Percentiles rank a stretch among this genome's conserved stretches.
Evolutionary conservation across 805 yeast genomes (phyloP).

Genomic region (Myxozyma mucilagina): DNA sequence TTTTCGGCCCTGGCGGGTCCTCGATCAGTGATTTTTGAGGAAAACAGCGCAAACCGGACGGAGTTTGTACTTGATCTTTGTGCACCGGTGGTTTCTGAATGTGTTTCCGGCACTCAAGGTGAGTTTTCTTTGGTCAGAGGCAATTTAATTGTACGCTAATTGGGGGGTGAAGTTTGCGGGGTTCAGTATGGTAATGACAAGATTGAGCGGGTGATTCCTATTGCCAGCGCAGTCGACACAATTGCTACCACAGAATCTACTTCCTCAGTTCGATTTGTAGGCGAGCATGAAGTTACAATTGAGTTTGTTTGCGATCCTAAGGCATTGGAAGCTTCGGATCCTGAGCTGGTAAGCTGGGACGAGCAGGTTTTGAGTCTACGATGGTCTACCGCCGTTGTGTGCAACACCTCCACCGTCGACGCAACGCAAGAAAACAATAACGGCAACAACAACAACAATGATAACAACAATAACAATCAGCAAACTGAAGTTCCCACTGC

Average conservation of each 20-base stretch:
- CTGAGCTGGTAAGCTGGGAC: constrained; percentile 37
- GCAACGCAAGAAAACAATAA: constrained; percentile 12
- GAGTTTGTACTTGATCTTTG: too few relatives aligned
- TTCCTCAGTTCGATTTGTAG: constrained; percentile 46
- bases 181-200: constrained; percentile 56
- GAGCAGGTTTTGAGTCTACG: constrained; percentile 38
- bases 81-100: too few relatives aligned
- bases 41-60: too few relatives aligned
- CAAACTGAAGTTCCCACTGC: constrained; percentile 34
- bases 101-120: constrained; percentile 66
- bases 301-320: constrained; percentile 38
- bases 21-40: too few relatives aligned
- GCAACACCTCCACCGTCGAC: constrained; percentile 39
- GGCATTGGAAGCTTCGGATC: constrained; percentile 24
- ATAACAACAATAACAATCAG: constrained; percentile 37
- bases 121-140: too few relatives aligned
- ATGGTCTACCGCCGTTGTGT: constrained; percentile 48
- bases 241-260: too few relatives aligned
- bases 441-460: too few relatives aligned
- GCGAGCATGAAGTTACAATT: constrained; percentile 46
- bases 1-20: too few relatives aligned
- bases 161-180: constrained; percentile 85
- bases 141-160: too few relatives aligned
- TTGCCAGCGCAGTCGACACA: too few relatives aligned
- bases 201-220: constrained; percentile 49